phyloP scores from a whole-genome alignment of 768 basidiomycete genomes.

The Holtermannia corniformis region DNA sequence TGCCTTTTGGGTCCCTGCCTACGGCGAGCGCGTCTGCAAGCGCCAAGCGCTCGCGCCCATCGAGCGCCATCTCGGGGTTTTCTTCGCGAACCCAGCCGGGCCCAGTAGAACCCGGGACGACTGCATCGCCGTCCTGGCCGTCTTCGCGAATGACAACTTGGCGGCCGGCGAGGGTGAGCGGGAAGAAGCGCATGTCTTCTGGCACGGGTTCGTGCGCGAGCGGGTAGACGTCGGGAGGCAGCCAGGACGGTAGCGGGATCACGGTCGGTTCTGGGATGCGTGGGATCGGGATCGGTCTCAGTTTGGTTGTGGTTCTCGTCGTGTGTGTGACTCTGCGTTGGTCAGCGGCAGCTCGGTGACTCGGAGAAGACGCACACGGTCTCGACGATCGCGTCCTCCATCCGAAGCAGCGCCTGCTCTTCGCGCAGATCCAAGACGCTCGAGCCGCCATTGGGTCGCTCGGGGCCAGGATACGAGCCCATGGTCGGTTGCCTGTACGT shows the following conservation, averaged over 20 bases:
- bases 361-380: constrained; percentile 23
- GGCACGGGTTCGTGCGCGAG: constrained; percentile 28
- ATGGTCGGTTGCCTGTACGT: background rate
- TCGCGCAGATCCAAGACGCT: background rate
- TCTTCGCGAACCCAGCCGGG: constrained; percentile 6
- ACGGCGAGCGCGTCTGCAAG: constrained; percentile 13
- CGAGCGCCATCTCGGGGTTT: background rate
- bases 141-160: constrained; percentile 29
- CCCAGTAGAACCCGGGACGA: constrained; percentile 2
- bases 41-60: constrained; percentile 3
- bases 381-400: constrained; percentile 36
- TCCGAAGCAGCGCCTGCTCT: constrained; percentile 14
- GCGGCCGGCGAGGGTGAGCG: constrained; percentile 23
- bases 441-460: background rate
- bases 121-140: constrained; percentile 6
- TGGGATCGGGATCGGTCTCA: constrained; percentile 25
- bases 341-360: constrained; percentile 5
- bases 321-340: constrained; percentile 27
- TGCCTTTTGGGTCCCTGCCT: background rate
- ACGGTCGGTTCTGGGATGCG: constrained; percentile 20
- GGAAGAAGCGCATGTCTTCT: constrained; percentile 26
- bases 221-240: constrained; percentile 18
- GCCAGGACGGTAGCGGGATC: constrained; percentile 15
- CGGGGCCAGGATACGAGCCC: background rate
- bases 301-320: constrained; percentile 32